Conservation (phyloP, 352 stramenopile species). For the Pythium oligandrum region DNA sequence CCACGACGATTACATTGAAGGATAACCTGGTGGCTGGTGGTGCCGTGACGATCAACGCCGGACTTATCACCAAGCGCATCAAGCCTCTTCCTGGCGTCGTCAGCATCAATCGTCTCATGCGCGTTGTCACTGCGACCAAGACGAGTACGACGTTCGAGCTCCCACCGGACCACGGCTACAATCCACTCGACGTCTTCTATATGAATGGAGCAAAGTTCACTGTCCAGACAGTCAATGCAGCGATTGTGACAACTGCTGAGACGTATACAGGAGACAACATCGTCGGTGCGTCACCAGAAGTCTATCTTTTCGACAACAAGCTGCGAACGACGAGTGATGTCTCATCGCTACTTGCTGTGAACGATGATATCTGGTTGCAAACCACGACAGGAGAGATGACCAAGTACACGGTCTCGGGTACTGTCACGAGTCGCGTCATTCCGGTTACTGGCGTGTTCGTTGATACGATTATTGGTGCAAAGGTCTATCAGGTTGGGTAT, state of each 20-base stretch:
- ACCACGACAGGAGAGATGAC: conserved; percentile 34
- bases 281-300: conserved; percentile 17
- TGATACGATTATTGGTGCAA: conserved; percentile 27
- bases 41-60: conserved; percentile 27
- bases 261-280: conserved; percentile 32
- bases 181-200: conserved; percentile 25
- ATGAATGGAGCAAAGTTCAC: conserved; percentile 35
- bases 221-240: conserved; percentile 16
- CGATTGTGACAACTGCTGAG: conserved; percentile 27
- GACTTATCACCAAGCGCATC: conserved; percentile 47
- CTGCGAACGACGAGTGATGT: conserved; percentile 60
- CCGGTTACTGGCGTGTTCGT: conserved; percentile 46
- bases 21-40: conserved; percentile 13
- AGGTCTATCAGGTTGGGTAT: conserved; percentile 29
- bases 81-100: conserved; percentile 43
- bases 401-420: conserved; percentile 31
- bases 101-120: conserved; percentile 35
- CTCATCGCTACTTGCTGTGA: conserved; percentile 19
- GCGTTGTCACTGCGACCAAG: conserved; percentile 37
- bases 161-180: conserved; percentile 35
- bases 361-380: conserved; percentile 56
- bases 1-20: conserved; percentile 39
- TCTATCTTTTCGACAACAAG: conserved; percentile 61
- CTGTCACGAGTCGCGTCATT: conserved; percentile 29
- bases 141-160: conserved; percentile 30